Conservation (phyloP, 306 rosid species). For the Begonia masoniana region DNA sequence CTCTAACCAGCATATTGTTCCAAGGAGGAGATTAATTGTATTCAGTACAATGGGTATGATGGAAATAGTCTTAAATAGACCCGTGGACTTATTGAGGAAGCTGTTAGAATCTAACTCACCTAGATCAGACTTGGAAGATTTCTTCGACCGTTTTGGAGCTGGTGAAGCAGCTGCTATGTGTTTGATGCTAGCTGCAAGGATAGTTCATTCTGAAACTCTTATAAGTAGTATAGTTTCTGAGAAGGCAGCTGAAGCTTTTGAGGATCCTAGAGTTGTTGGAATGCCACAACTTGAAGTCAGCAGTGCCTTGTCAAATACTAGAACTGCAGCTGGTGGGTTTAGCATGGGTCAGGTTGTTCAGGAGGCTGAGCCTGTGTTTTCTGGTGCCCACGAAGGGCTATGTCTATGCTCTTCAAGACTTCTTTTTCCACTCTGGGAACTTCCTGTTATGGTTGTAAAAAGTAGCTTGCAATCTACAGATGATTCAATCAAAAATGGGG, state of each 20-base stretch:
- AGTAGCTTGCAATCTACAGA: conserved; percentile 44
- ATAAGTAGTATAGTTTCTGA: conserved; percentile 63
- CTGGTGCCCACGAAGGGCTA: conserved; percentile 98
- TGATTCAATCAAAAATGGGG: conserved; percentile 41
- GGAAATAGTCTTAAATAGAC: conserved; percentile 92
- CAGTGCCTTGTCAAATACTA: conserved; percentile 63
- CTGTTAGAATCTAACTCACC: conserved; percentile 76
- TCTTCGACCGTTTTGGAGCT: conserved; percentile 88
- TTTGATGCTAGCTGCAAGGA: conserved; percentile 80
- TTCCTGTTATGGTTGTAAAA: conserved; percentile 70
- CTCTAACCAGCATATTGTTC: conserved; percentile 84
- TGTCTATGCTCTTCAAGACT: conserved; percentile 82
- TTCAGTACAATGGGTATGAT: conserved; percentile 98
- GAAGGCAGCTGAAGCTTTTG: conserved; percentile 96
- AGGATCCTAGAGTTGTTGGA: conserved; percentile 93
- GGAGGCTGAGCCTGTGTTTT: conserved; percentile 96
- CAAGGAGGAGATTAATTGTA: conserved; percentile 78
- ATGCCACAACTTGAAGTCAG: conserved; percentile 93
- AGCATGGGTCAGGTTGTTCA: conserved; percentile 99
- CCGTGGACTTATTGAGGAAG: conserved; percentile 79
- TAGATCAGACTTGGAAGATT: conserved; percentile 80
- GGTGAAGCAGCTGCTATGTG: conserved; percentile 99
- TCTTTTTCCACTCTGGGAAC: conserved; percentile 95
- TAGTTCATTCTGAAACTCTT: conserved; percentile 69
- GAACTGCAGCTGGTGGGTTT: conserved; percentile 82